Percentiles rank a stretch among this genome's conserved stretches.
These are phyloP conservation scores for Telfairia occidentalis DNA, from an alignment of 331 rosid genomes.

Conservation along the genomic window DNA sequence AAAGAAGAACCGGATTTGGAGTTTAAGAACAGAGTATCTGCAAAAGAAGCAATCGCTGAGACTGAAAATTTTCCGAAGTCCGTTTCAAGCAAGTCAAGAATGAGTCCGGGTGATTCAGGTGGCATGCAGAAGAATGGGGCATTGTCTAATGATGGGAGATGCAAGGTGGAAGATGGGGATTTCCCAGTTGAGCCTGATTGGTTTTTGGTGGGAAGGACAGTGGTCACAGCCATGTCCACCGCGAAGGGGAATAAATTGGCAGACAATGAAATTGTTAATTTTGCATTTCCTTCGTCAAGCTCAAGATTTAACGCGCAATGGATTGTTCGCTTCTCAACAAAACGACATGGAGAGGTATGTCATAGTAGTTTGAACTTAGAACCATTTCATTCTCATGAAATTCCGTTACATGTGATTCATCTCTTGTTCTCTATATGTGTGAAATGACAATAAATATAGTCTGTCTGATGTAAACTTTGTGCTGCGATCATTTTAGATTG, in stretches of 20 bases:
- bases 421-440: not conserved
- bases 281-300: slow-evolving; percentile 25
- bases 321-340: slow-evolving; percentile 73
- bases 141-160: not conserved
- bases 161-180: slow-evolving; percentile 50
- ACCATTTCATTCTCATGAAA: not conserved
- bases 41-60: not conserved
- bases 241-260: slow-evolving; percentile 50
- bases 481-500: slow-evolving; percentile 38
- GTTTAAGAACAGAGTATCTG: not conserved
- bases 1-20: slow-evolving; percentile 11
- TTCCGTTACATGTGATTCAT: not conserved
- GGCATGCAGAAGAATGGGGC: not conserved
- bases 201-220: slow-evolving; percentile 56
- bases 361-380: not conserved
- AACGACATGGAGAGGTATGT: slow-evolving; percentile 67
- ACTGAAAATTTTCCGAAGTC: not conserved
- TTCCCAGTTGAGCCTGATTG: slow-evolving; percentile 50
- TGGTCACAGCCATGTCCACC: slow-evolving; percentile 49
- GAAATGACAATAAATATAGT: not conserved
- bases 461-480: not conserved
- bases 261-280: slow-evolving; percentile 69
- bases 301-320: slow-evolving; percentile 25
- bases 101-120: not conserved
- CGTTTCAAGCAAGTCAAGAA: not conserved